Evolutionary conservation across 352 stramenopile species (phyloP).

Genomic region (Globisporangium heterothallicum): DNA sequence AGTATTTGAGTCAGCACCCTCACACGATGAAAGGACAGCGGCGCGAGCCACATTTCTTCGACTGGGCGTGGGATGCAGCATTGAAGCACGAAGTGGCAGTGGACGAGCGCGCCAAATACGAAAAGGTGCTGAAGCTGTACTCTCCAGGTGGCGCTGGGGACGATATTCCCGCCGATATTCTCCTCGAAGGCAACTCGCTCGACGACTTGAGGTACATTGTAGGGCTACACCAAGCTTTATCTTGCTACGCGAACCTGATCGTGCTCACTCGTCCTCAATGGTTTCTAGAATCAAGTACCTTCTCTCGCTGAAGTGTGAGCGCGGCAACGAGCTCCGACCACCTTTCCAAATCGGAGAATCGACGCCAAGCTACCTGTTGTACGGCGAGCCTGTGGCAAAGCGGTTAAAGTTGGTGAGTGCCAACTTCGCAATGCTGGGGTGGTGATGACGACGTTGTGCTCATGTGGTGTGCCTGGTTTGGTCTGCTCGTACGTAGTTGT

Average conservation of each 20-base stretch:
- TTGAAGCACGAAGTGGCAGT: conserved; percentile 24
- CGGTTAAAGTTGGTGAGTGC: conserved; percentile 29
- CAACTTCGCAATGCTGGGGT: too few relatives aligned
- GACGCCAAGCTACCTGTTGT: conserved; percentile 80
- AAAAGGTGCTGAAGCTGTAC: conserved; percentile 21
- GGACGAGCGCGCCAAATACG: conserved; percentile 18
- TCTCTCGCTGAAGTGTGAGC: conserved; percentile 34
- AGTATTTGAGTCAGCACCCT: conserved; percentile 83
- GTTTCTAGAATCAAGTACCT: conserved; percentile 47
- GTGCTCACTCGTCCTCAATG: too few relatives aligned
- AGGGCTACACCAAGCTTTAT: too few relatives aligned
- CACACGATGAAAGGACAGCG: conserved; percentile 65
- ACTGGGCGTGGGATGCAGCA: conserved; percentile 44
- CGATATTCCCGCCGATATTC: not conserved
- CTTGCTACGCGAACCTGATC: too few relatives aligned
- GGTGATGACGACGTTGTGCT: not conserved
- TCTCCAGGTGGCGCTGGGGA: not conserved
- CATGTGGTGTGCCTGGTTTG: not conserved
- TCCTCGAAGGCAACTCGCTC: conserved; percentile 24
- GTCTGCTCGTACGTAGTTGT: conserved; percentile 31
- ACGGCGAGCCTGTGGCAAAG: conserved; percentile 38
- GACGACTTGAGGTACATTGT: conserved; percentile 36
- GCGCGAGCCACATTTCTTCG: conserved; percentile 61
- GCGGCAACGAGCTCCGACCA: conserved; percentile 27
- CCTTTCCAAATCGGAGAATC: conserved; percentile 84